Evolutionary conservation across 2,329 filamentous ascomycete genomes (phyloP).

Genomic region (Botryotinia convoluta): DNA sequence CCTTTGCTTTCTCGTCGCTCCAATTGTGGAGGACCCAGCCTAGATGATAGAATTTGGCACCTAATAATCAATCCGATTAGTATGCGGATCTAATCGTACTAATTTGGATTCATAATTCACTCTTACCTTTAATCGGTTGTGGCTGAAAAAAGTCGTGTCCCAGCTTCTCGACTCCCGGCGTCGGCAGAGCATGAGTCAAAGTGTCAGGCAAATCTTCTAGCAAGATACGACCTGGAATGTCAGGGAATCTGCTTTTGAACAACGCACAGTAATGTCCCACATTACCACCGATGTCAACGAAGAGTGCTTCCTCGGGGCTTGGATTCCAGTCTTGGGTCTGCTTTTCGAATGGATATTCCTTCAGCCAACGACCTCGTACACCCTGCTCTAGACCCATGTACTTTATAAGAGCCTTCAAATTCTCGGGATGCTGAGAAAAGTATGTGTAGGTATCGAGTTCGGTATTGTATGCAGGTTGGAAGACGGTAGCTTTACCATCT

Average conservation of each 20-base stretch:
- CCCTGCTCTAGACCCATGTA: neutral
- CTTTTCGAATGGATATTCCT: neutral
- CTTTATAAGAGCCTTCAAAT: neutral
- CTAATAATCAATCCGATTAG: neutral
- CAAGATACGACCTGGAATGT: slow-evolving; percentile 39
- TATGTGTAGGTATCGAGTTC: neutral
- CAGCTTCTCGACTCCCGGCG: slow-evolving; percentile 36
- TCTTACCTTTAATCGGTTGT: slow-evolving; percentile 32
- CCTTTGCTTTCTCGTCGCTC: slow-evolving; percentile 29
- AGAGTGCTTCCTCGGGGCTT: neutral
- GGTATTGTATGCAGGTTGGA: neutral
- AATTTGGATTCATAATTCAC: neutral
- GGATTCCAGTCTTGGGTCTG: neutral
- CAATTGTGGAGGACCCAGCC: slow-evolving; percentile 40
- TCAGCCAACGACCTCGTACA: neutral
- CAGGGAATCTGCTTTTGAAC: neutral
- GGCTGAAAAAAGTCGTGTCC: slow-evolving; percentile 33
- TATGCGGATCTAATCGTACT: neutral
- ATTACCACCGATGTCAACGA: neutral
- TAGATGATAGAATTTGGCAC: slow-evolving; percentile 4
- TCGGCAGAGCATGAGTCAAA: slow-evolving; percentile 30
- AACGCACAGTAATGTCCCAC: neutral
- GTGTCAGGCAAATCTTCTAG: slow-evolving; percentile 42
- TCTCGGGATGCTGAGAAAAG: neutral
- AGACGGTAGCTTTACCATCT: neutral